Evolutionary conservation across 164 flowering plant species (phyloP), one percentile per base, ranked within the genome.

Genomic region (Liquidambar formosana): DNA sequence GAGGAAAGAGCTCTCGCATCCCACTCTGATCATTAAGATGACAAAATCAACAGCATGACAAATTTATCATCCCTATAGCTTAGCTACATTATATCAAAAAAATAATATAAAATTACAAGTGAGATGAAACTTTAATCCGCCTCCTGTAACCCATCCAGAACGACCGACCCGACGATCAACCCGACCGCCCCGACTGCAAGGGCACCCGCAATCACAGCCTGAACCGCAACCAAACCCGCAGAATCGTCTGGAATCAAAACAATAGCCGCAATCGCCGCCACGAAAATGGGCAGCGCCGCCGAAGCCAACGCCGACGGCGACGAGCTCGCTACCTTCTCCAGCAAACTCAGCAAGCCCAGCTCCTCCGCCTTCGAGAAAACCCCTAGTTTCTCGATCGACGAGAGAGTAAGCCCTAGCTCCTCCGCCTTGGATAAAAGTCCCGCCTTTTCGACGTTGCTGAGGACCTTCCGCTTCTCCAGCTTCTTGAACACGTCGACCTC

Each of bases 221-320:
- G 96, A 22, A 68, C 74, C 61, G 70, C 97, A 58, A 91, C 83
- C n/a, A 92, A 84, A 18, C 67, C 93, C 0, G 77, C 66, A 18
- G 95, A 88, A 68, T 95, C 99, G 66, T 92, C 97, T 1, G 99
- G 99, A 10, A 95, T 86, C 63, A 89, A 27, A 10, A 91, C 93
- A 10, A 93, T 21, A 4, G 85, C 82, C 3, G 65, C 78, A 4
- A 91, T 63, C 0, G 97, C 96, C 13, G 92, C 96, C 53, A 88
- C 87, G 9, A 93, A 46, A 1, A 83, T 65, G 0, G 97, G 97
- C 46, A 95, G 76, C 14, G 97, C 67, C 8, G 80, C 84, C 12
- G 99, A 91, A 4, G 97, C 97, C 53, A 92, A 63, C 0, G 77
- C 76, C 4, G 96, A 67, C 0, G 97, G 99, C 2, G 93, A 87